These are phyloP conservation scores for Actinomortierella ambigua DNA, from an alignment of 371 early-diverging fungal species.

Conservation along the genomic window DNA sequence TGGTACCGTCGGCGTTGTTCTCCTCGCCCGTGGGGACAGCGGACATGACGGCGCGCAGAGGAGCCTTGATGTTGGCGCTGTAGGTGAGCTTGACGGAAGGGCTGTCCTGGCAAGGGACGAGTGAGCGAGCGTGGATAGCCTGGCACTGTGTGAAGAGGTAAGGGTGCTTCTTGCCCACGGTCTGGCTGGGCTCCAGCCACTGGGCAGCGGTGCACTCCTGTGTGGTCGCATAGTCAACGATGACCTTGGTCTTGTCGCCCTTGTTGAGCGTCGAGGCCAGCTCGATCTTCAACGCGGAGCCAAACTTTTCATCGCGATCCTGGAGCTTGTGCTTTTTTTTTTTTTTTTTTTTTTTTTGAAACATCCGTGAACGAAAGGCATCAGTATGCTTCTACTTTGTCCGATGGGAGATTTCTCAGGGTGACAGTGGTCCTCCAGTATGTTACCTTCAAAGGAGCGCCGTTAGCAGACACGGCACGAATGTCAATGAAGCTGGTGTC, in stretches of 20 bases:
- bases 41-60: slow-evolving; percentile 73
- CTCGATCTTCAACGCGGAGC: slow-evolving; percentile 74
- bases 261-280: slow-evolving; percentile 54
- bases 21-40: slow-evolving; percentile 62
- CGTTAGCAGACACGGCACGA: slow-evolving; percentile 54
- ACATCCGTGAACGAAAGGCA: neutral
- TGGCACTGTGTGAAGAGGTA: slow-evolving; percentile 98
- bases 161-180: slow-evolving; percentile 91
- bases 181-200: slow-evolving; percentile 92
- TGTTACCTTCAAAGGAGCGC: slow-evolving; percentile 52
- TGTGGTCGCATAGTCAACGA: slow-evolving; percentile 83
- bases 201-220: slow-evolving; percentile 85
- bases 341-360: neutral
- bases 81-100: slow-evolving; percentile 93
- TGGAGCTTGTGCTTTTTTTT: slow-evolving; percentile 51
- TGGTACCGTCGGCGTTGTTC: slow-evolving; percentile 49
- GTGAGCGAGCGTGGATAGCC: slow-evolving; percentile 93
- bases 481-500: slow-evolving; percentile 77
- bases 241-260: slow-evolving; percentile 56
- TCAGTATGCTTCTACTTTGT: neutral
- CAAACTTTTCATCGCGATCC: slow-evolving; percentile 68
- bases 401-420: neutral
- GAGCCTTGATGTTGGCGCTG: slow-evolving; percentile 76
- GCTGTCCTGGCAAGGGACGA: slow-evolving; percentile 93
- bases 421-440: neutral